Evolutionary conservation across 129 eudicot species (phyloP).

Genomic region (Gnaphalium uliginosum): DNA sequence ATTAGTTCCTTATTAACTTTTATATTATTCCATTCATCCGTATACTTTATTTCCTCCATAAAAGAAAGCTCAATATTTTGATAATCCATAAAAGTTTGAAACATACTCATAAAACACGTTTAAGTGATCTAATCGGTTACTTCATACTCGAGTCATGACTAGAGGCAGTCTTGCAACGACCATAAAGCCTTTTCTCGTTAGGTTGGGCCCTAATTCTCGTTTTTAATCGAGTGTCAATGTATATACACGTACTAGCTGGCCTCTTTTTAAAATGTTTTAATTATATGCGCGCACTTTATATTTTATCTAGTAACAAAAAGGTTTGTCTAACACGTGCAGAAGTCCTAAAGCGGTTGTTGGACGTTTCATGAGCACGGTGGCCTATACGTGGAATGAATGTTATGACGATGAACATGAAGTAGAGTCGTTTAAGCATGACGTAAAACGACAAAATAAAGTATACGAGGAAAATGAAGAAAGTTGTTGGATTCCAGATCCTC

Average conservation of each 20-base stretch:
- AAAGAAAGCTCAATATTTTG: background rate
- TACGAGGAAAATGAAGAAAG: constrained; percentile 11
- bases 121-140: constrained; percentile 12
- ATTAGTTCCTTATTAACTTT: constrained; percentile 22
- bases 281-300: background rate
- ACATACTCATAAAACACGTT: constrained; percentile 2
- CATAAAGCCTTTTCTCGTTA: constrained; percentile 10
- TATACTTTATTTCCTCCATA: constrained; percentile 10
- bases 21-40: background rate
- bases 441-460: constrained; percentile 9
- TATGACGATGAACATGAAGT: constrained; percentile 27
- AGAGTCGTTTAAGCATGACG: constrained; percentile 12
- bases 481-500: constrained; percentile 58
- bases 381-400: constrained; percentile 9
- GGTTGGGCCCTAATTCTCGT: background rate
- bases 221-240: background rate
- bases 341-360: constrained; percentile 22
- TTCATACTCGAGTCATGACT: constrained; percentile 19
- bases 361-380: constrained; percentile 35
- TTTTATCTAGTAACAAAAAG: background rate
- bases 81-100: constrained; percentile 19
- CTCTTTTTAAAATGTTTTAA: background rate
- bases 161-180: constrained; percentile 26
- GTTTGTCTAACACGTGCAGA: constrained; percentile 19
- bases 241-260: background rate